Evolutionary conservation across 2,329 filamentous ascomycete species (phyloP).

Genomic region (Berkeleyomyces basicola): DNA sequence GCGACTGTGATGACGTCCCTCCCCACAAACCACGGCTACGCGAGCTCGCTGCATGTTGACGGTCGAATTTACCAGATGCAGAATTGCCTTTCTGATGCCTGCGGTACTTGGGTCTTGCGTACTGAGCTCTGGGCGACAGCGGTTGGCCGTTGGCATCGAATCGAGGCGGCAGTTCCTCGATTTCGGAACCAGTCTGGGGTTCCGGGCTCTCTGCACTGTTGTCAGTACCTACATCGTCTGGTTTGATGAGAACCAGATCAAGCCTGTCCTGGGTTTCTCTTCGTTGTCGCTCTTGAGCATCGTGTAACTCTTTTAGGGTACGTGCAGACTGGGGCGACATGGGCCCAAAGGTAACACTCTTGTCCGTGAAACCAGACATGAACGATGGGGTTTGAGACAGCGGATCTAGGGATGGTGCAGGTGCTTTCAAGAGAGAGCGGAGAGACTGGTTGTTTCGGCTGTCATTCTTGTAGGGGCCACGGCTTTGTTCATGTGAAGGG

Average conservation of each 20-base stretch:
- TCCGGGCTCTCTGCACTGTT: constrained; percentile 6
- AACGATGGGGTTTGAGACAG: background rate
- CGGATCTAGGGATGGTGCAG: background rate
- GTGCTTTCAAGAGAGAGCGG: background rate
- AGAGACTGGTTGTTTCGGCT: background rate
- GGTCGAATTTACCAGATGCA: background rate
- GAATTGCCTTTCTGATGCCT: background rate
- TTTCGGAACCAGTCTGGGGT: constrained; percentile 21
- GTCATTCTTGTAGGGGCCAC: constrained; percentile 3
- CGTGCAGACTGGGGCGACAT: constrained; percentile 27
- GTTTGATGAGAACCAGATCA: constrained; percentile 13
- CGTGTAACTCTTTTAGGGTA: constrained; percentile 10
- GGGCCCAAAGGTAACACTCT: constrained; percentile 28
- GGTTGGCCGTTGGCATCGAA: constrained; percentile 30
- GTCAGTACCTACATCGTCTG: background rate
- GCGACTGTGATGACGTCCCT: background rate
- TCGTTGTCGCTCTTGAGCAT: constrained; percentile 7
- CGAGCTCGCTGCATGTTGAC: background rate
- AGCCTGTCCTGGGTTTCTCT: constrained; percentile 9
- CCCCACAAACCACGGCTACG: background rate
- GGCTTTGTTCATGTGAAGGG: constrained; percentile 2
- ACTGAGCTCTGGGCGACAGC: constrained; percentile 16
- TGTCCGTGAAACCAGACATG: constrained; percentile 1
- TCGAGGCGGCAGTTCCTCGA: constrained; percentile 31
- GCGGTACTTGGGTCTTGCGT: background rate